A percentile compares a stretch with the other conserved stretches of the same genome.
These are phyloP conservation scores for Glycine soja DNA, from an alignment of 306 rosid species.

Conservation along the genomic window DNA sequence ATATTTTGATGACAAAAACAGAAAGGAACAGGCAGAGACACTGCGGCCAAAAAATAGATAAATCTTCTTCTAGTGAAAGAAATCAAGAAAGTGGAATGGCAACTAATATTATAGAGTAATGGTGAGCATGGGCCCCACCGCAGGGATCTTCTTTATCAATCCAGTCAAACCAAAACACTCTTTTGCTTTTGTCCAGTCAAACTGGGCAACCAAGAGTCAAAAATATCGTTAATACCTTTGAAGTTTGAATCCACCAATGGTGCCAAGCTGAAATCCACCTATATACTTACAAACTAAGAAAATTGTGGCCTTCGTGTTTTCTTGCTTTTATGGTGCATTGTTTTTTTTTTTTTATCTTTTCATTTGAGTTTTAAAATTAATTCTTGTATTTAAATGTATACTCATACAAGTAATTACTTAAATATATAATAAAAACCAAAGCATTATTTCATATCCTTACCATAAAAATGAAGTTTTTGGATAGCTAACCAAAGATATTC, in stretches of 20 bases:
- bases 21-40: no score
- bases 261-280: constrained; percentile 49
- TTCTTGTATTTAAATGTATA: no score
- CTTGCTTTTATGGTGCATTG: no score
- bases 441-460: no score
- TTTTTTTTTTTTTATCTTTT: no score
- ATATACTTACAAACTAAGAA: constrained; percentile 33
- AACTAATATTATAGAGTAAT: constrained; percentile 48
- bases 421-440: no score
- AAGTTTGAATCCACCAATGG: constrained; percentile 66
- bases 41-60: neutral
- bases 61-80: constrained; percentile 26
- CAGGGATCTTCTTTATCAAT: constrained; percentile 17
- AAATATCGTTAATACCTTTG: constrained; percentile 52
- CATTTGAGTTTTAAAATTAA: no score
- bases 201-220: constrained; percentile 61
- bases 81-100: constrained; percentile 33
- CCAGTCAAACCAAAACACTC: constrained; percentile 62
- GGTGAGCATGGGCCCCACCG: constrained; percentile 54
- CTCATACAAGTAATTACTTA: no score
- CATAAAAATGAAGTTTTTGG: no score
- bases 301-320: neutral
- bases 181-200: constrained; percentile 57
- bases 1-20: constrained; percentile 7
- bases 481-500: no score